These are phyloP conservation scores for Pleurotus salmoneostramineus DNA, from an alignment of 768 basidiomycete genomes.

Conservation along the genomic window DNA sequence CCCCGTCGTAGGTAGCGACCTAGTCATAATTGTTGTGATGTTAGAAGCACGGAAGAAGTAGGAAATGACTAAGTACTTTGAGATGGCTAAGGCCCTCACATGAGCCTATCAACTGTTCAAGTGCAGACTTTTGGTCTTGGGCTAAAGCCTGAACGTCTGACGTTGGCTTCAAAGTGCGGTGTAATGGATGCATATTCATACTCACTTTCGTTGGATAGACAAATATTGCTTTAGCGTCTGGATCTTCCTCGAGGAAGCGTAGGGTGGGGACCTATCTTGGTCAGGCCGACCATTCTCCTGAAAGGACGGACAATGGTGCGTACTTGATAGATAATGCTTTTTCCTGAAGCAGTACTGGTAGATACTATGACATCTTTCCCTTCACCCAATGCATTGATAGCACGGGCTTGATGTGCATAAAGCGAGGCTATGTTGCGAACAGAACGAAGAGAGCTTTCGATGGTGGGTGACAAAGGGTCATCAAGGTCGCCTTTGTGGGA, in stretches of 20 bases:
- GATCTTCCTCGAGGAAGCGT: slow-evolving; percentile 58
- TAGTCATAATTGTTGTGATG: slow-evolving; percentile 16
- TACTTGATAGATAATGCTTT: slow-evolving; percentile 86
- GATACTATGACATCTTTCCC: slow-evolving; percentile 80
- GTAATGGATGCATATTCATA: background rate
- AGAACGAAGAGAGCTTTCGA: slow-evolving; percentile 49
- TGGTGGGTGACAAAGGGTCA: slow-evolving; percentile 51
- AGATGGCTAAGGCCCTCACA: slow-evolving; percentile 63
- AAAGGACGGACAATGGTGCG: background rate
- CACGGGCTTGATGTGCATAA: slow-evolving; percentile 69
- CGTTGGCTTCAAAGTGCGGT: too few species aligned
- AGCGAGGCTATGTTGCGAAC: slow-evolving; percentile 60
- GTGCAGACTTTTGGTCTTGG: slow-evolving; percentile 75
- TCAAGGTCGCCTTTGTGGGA: slow-evolving; percentile 43
- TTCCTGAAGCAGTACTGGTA: slow-evolving; percentile 87
- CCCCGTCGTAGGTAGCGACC: slow-evolving; percentile 85
- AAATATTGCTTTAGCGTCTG: slow-evolving; percentile 66
- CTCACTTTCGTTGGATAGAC: slow-evolving; percentile 85
- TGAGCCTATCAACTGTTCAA: slow-evolving; percentile 60
- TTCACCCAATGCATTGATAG: slow-evolving; percentile 57
- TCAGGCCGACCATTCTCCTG: background rate
- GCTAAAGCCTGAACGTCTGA: slow-evolving; percentile 85
- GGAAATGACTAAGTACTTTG: slow-evolving; percentile 28
- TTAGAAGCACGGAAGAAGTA: background rate
- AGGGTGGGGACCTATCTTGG: slow-evolving; percentile 67